Conservation (phyloP, 139 green algal species). For the Chlorella sp. region DNA sequence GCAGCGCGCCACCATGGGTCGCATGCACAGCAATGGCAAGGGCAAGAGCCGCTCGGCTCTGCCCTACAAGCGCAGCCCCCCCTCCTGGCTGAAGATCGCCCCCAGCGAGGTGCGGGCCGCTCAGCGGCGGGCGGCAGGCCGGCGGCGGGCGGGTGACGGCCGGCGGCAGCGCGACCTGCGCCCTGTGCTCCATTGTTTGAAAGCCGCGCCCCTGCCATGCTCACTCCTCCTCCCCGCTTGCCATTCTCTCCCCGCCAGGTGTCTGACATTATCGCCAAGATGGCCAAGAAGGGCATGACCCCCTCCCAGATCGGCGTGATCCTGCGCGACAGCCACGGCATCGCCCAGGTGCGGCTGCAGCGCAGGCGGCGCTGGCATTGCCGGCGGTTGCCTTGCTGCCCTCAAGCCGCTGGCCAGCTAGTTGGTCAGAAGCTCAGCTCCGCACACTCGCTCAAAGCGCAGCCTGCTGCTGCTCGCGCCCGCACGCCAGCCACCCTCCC, state of each 20-base stretch:
- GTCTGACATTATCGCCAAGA: constrained; percentile 93
- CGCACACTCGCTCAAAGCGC: neutral
- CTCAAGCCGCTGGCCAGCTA: too few relatives aligned
- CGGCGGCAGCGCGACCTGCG: too few relatives aligned
- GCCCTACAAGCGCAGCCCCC: constrained; percentile 95
- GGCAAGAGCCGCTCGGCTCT: constrained; percentile 92
- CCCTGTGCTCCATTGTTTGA: too few relatives aligned
- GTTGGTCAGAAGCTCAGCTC: too few relatives aligned
- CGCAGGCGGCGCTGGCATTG: too few relatives aligned
- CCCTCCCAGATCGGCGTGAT: constrained; percentile 98
- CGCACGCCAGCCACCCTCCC: neutral
- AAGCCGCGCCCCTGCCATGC: neutral
- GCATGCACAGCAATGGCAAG: constrained; percentile 95
- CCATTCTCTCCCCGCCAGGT: constrained; percentile 59
- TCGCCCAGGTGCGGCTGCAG: constrained; percentile 81
- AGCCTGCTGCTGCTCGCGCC: neutral
- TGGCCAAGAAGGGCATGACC: constrained; percentile 98
- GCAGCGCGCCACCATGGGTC: constrained; percentile 83
- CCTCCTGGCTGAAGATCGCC: constrained; percentile 91
- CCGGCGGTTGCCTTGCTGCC: too few relatives aligned
- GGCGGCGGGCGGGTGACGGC: neutral
- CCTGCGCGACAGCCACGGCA: constrained; percentile 95
- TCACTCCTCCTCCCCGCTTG: neutral
- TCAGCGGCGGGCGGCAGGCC: neutral
- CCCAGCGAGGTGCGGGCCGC: constrained; percentile 62